Conservation (phyloP, 208 protist species). For the Leishmania aethiopica region DNA sequence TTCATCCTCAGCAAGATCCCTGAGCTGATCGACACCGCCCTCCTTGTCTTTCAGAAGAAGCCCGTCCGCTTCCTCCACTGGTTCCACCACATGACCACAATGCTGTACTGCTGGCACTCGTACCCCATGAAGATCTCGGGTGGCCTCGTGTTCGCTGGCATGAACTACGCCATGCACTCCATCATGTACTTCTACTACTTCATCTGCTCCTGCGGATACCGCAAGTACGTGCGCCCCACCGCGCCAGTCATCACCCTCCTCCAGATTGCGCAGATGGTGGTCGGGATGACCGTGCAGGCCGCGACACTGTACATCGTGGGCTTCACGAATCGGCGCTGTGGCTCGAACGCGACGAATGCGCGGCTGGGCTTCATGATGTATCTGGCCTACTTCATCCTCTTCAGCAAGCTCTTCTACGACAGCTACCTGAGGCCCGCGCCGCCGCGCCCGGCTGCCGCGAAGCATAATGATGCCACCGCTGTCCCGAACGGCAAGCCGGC, state of each 20-base stretch:
- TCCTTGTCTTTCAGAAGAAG: slow-evolving; percentile 89
- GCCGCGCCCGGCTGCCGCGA: slow-evolving; percentile 3
- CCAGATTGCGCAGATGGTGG: slow-evolving; percentile 93
- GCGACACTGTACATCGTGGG: slow-evolving; percentile 59
- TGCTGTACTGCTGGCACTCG: slow-evolving; percentile 93
- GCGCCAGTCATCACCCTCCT: slow-evolving; percentile 82
- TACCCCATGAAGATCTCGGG: slow-evolving; percentile 54
- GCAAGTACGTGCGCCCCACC: slow-evolving; percentile 64
- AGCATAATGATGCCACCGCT: slow-evolving; percentile 14
- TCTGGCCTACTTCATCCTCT: slow-evolving; percentile 91
- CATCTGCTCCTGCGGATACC: slow-evolving; percentile 63
- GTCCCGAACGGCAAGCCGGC: slow-evolving; percentile 4
- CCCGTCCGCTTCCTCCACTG: slow-evolving; percentile 86
- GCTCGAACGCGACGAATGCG: slow-evolving; percentile 64
- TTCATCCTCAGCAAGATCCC: slow-evolving; percentile 88
- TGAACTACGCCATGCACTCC: slow-evolving; percentile 94
- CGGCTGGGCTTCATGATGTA: slow-evolving; percentile 87
- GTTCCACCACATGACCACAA: slow-evolving; percentile 93
- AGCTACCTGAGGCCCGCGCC: slow-evolving; percentile 61
- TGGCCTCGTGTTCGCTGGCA: slow-evolving; percentile 83
- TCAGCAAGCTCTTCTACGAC: slow-evolving; percentile 82
- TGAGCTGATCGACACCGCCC: slow-evolving; percentile 86
- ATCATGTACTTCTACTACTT: slow-evolving; percentile 97
- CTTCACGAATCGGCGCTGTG: slow-evolving; percentile 20
- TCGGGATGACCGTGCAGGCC: slow-evolving; percentile 72